Percentiles rank a stretch among this genome's conserved stretches.
Evolutionary conservation across 495 filamentous ascomycete species (phyloP).

Genomic region (Parmelia sp.): DNA sequence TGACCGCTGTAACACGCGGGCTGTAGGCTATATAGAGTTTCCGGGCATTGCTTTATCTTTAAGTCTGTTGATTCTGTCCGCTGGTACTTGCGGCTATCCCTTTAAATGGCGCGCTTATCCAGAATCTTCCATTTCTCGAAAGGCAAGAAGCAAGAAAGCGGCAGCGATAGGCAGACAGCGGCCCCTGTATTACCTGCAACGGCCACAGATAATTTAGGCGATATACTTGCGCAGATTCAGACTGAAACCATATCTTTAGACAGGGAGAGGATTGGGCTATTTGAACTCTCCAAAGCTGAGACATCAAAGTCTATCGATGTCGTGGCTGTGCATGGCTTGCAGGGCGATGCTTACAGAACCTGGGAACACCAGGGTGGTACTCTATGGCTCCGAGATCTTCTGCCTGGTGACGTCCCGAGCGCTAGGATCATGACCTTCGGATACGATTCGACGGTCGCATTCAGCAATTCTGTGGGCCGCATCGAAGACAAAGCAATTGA

Average conservation of each 20-base stretch:
- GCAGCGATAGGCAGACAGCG: neutral
- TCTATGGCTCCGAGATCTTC: conserved; percentile 34
- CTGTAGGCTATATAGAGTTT: too few relatives aligned
- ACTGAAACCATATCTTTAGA: neutral
- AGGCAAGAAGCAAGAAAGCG: neutral
- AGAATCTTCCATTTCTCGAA: neutral
- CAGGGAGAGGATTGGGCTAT: conserved; percentile 3
- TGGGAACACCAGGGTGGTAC: conserved; percentile 15
- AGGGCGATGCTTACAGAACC: conserved; percentile 20
- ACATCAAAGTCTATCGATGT: conserved; percentile 5
- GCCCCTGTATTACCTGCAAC: neutral
- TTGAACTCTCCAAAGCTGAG: conserved; percentile 6
- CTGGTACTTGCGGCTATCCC: neutral
- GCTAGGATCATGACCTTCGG: conserved; percentile 30
- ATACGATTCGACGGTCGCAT: conserved; percentile 25
- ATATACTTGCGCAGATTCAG: neutral
- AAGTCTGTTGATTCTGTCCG: neutral
- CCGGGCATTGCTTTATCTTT: too few relatives aligned
- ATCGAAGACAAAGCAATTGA: conserved; percentile 15
- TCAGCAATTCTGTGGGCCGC: conserved; percentile 2
- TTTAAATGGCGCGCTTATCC: neutral
- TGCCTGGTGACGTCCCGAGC: conserved; percentile 24
- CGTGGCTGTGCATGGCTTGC: conserved; percentile 22
- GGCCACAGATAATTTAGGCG: neutral
- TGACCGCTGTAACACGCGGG: too few relatives aligned